Conservation (phyloP, 2,329 filamentous ascomycete genomes). For the Penicillium sp. region DNA sequence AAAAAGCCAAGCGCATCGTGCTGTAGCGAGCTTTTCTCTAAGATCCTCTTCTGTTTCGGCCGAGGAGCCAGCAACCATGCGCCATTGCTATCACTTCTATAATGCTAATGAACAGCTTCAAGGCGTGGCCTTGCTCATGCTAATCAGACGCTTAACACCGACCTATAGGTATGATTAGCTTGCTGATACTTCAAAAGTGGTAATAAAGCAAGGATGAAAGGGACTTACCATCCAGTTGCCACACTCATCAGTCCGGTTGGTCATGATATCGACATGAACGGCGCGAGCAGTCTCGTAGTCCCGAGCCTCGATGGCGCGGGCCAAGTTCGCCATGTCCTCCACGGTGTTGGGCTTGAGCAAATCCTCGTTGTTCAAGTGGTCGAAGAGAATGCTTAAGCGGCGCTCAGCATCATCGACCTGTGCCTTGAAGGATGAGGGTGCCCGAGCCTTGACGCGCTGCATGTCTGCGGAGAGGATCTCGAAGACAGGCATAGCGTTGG, state of each 20-base stretch:
- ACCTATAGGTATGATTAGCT: slow-evolving; percentile 15
- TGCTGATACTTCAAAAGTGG: background rate
- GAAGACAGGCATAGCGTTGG: slow-evolving; percentile 74
- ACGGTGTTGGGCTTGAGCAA: slow-evolving; percentile 76
- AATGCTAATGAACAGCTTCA: slow-evolving; percentile 13
- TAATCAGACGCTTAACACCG: slow-evolving; percentile 28
- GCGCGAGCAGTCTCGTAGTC: slow-evolving; percentile 70
- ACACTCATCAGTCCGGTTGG: slow-evolving; percentile 77
- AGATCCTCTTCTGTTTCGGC: slow-evolving; percentile 4
- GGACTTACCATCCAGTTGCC: slow-evolving; percentile 82
- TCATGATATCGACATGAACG: slow-evolving; percentile 75
- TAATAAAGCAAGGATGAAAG: background rate
- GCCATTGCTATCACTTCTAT: slow-evolving; percentile 5
- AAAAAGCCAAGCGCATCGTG: slow-evolving; percentile 17
- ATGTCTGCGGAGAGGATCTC: slow-evolving; percentile 83
- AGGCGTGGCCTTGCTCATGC: slow-evolving; percentile 28
- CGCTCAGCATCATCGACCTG: slow-evolving; percentile 96
- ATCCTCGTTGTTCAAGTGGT: slow-evolving; percentile 95
- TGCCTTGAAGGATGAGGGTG: slow-evolving; percentile 80
- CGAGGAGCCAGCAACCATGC: slow-evolving; percentile 9
- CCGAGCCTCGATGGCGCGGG: slow-evolving; percentile 68
- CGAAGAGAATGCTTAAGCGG: slow-evolving; percentile 88
- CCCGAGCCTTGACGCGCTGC: slow-evolving; percentile 82
- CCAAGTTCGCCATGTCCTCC: slow-evolving; percentile 53
- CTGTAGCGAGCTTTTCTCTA: slow-evolving; percentile 7